Conservation (phyloP, 192 early-diverging fungal genomes). For the Kickxella alabastrina region DNA sequence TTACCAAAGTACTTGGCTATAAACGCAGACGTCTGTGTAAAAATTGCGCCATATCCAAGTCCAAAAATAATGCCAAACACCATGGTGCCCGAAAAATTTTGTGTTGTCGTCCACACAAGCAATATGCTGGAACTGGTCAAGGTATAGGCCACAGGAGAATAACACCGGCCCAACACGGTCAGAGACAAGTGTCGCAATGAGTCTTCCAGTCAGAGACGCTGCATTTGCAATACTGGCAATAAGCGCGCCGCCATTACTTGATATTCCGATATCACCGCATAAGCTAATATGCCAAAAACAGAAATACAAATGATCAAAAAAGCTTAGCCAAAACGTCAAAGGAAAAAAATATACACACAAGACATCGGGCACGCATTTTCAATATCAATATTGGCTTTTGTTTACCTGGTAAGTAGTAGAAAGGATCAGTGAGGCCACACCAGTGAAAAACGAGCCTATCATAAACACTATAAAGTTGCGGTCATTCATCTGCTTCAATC, state of each 20-base stretch:
- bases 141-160: conserved; percentile 23
- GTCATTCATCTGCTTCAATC: conserved; percentile 19
- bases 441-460: conserved; percentile 33
- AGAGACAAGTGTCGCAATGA: conserved; percentile 22
- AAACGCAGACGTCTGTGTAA: conserved; percentile 48
- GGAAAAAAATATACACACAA: too few relatives aligned
- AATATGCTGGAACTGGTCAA: conserved; percentile 33
- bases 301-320: not conserved
- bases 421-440: conserved; percentile 37
- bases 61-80: conserved; percentile 52
- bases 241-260: conserved; percentile 23
- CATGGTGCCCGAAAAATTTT: conserved; percentile 40
- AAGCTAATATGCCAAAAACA: conserved; percentile 11
- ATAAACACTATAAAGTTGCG: conserved; percentile 26
- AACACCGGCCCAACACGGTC: conserved; percentile 36
- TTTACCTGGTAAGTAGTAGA: conserved; percentile 51
- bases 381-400: not conserved
- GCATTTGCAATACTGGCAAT: conserved; percentile 46
- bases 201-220: conserved; percentile 32
- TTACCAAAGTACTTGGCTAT: conserved; percentile 49
- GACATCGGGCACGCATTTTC: not conserved
- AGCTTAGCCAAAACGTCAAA: too few relatives aligned
- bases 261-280: conserved; percentile 40
- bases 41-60: conserved; percentile 48
- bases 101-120: conserved; percentile 38